Conservation (phyloP, 2,329 filamentous ascomycete species). For the Ramularia collo-cygni region DNA sequence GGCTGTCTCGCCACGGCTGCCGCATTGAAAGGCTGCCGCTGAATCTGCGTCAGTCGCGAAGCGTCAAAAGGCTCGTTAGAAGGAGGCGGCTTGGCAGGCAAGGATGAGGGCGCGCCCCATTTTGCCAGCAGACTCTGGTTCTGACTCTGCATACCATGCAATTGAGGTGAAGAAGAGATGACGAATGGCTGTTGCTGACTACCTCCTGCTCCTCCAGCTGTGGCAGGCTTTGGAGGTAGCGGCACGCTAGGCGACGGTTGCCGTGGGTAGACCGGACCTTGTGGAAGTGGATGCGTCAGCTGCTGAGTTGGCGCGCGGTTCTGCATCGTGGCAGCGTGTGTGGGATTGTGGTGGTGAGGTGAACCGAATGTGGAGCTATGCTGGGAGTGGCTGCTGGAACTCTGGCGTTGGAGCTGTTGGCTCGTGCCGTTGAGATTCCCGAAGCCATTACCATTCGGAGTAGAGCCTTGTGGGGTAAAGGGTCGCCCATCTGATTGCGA, state of each 20-base stretch:
- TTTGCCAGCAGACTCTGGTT: slow-evolving; percentile 48
- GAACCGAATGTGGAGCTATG: slow-evolving; percentile 25
- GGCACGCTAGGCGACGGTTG: slow-evolving; percentile 30
- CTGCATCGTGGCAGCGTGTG: slow-evolving; percentile 12
- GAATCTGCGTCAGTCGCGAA: slow-evolving; percentile 14
- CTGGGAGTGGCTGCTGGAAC: slow-evolving; percentile 23
- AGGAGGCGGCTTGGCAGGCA: slow-evolving; percentile 50
- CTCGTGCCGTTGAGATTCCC: slow-evolving; percentile 7
- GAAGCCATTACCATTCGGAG: slow-evolving; percentile 1
- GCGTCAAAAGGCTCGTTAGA: slow-evolving; percentile 29
- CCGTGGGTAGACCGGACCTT: slow-evolving; percentile 30
- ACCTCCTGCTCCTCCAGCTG: slow-evolving; percentile 9
- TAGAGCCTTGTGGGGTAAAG: slow-evolving; percentile 19
- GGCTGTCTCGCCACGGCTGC: slow-evolving; percentile 16
- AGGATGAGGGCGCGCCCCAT: slow-evolving; percentile 48
- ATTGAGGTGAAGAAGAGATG: slow-evolving; percentile 1
- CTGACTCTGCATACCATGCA: slow-evolving; percentile 18
- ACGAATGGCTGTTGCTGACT: slow-evolving; percentile 6
- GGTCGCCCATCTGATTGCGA: slow-evolving; percentile 34
- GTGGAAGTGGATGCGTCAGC: slow-evolving; percentile 32
- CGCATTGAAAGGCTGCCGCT: slow-evolving; percentile 16
- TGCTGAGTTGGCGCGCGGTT: slow-evolving; percentile 17
- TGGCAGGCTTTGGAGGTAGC: slow-evolving; percentile 28
- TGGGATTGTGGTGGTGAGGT: slow-evolving; percentile 15
- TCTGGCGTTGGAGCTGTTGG: slow-evolving; percentile 26